phyloP scores from a whole-genome alignment of 202 grass and related monocot genomes.

The Carex sylvatica region DNA sequence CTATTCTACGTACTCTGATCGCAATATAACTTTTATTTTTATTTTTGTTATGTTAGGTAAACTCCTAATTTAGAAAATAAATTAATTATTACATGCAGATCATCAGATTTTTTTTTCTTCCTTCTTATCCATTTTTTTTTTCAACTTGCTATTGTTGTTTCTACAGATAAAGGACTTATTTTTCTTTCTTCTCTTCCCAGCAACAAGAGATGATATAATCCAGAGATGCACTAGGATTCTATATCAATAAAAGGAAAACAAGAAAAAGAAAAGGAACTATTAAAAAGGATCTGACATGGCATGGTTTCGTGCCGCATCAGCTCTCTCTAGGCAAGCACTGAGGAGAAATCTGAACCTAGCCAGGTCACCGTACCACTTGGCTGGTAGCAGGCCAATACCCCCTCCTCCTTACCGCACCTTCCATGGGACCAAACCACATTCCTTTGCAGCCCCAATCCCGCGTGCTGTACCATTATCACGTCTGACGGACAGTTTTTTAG shows the following conservation, averaged over 20 bases:
- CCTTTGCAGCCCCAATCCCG: conserved; percentile 42
- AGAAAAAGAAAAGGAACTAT: background rate
- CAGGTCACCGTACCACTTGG: conserved; percentile 16
- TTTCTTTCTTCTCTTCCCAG: background rate
- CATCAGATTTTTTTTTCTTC: background rate
- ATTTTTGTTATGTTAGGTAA: conserved; percentile 5
- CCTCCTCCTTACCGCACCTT: conserved; percentile 37
- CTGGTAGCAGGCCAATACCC: conserved; percentile 18
- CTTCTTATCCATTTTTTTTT: background rate
- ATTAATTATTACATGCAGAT: background rate
- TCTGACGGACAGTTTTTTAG: conserved; percentile 87
- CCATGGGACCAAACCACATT: conserved; percentile 43
- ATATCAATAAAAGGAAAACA: background rate
- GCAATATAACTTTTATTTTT: background rate
- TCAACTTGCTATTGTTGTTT: conserved; percentile 5
- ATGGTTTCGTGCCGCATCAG: conserved; percentile 69
- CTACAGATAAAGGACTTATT: background rate
- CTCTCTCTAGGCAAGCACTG: conserved; percentile 51
- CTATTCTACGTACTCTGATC: background rate
- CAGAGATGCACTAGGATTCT: background rate
- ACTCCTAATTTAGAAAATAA: background rate
- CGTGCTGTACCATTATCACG: conserved; percentile 71
- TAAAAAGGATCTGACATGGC: conserved; percentile 39
- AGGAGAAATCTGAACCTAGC: conserved; percentile 50
- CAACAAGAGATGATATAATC: background rate